Evolutionary conservation across 2,329 filamentous ascomycete species (phyloP).

Genomic region (Didymella pinodella): DNA sequence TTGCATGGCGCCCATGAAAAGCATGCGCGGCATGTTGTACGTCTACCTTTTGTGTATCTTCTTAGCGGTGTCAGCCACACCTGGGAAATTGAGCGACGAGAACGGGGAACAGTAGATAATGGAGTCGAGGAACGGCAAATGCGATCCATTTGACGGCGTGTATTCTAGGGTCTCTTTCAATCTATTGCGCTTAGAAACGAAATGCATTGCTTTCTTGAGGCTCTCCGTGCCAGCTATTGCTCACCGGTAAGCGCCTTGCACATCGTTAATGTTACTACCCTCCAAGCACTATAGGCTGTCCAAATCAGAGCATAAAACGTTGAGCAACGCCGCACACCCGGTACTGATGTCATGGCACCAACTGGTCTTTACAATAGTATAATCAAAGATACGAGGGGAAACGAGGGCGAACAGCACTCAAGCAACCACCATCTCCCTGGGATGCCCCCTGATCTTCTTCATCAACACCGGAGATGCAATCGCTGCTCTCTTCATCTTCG

Average conservation of each 20-base stretch:
- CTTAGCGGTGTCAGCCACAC: conserved; percentile 25
- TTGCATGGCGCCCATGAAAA: conserved; percentile 38
- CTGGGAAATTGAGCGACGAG: conserved; percentile 15
- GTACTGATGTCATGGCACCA: not conserved
- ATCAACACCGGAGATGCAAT: not conserved
- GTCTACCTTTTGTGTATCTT: conserved; percentile 49
- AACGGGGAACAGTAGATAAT: conserved; percentile 43
- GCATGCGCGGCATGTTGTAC: conserved; percentile 44
- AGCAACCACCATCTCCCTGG: conserved; percentile 5
- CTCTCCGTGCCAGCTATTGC: not conserved
- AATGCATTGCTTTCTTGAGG: conserved; percentile 39
- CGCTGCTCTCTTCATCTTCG: not conserved
- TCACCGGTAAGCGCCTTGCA: not conserved
- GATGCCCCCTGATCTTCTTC: conserved; percentile 4
- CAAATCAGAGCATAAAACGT: not conserved
- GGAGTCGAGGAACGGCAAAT: conserved; percentile 41
- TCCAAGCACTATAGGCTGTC: not conserved
- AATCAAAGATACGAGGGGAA: not conserved
- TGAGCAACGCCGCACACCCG: not conserved
- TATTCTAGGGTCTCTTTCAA: conserved; percentile 47
- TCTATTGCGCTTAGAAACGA: conserved; percentile 46
- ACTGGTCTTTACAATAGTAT: not conserved
- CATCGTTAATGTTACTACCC: not conserved
- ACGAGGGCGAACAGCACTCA: not conserved
- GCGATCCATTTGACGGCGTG: conserved; percentile 47